These are phyloP conservation scores for Fonsecaea monophora DNA, from an alignment of 2,329 filamentous ascomycete species.

Conservation along the genomic window DNA sequence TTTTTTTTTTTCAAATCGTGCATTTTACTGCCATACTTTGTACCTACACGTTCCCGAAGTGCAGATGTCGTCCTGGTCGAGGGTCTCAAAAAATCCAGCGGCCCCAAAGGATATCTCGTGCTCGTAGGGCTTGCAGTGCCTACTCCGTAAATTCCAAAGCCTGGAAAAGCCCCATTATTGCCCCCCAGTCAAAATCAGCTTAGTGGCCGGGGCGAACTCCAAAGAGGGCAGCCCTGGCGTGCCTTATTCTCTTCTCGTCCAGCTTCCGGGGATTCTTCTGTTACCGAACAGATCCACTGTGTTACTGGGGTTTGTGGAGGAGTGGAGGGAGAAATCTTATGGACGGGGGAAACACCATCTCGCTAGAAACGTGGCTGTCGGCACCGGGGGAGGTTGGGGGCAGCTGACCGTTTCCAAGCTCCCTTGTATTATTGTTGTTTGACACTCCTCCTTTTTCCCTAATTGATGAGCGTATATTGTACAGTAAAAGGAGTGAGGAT, in stretches of 20 bases:
- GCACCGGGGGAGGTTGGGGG: background rate
- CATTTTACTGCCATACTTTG: no score
- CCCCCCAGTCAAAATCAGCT: background rate
- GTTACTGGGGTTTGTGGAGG: conserved; percentile 9
- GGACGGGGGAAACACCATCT: background rate
- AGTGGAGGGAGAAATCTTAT: background rate
- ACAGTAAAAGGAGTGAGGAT: background rate
- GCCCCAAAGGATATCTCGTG: no score
- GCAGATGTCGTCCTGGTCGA: no score
- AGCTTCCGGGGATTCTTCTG: conserved; percentile 27
- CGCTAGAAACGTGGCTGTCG: background rate
- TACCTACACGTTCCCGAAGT: no score
- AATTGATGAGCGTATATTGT: background rate
- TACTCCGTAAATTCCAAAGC: background rate
- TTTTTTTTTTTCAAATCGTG: background rate
- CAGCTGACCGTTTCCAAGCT: background rate
- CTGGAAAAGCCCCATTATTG: conserved; percentile 16
- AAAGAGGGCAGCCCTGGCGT: background rate
- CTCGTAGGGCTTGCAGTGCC: no score
- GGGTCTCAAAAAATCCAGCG: no score
- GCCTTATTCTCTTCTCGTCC: background rate
- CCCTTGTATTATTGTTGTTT: background rate
- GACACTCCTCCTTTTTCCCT: background rate
- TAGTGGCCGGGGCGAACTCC: background rate
- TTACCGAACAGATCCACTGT: conserved; percentile 22